These are phyloP conservation scores for Cucumis melo DNA, from an alignment of 306 rosid genomes.

Conservation along the genomic window DNA sequence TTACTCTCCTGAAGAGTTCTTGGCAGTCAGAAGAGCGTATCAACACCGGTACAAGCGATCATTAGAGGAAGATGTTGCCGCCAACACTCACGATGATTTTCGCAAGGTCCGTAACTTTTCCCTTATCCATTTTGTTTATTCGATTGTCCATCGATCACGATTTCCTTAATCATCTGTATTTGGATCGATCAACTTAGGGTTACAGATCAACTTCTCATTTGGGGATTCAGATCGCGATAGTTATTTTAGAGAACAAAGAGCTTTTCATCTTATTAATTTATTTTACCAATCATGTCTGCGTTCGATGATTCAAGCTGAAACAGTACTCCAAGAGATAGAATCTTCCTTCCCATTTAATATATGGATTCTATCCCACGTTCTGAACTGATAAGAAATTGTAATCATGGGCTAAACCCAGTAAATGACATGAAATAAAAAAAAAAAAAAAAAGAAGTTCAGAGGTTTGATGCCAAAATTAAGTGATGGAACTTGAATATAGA, in stretches of 20 bases:
- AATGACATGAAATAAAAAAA: not conserved
- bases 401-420: not conserved
- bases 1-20: constrained; percentile 49
- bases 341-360: not conserved
- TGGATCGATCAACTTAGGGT: not conserved
- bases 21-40: constrained; percentile 52
- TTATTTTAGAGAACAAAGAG: not conserved
- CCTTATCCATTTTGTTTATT: not conserved
- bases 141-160: not conserved
- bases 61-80: constrained; percentile 72
- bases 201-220: not conserved
- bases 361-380: not conserved
- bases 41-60: constrained; percentile 62
- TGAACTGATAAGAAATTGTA: not conserved
- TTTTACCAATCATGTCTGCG: not conserved
- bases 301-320: not conserved
- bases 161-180: not conserved
- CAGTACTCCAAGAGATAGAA: not conserved
- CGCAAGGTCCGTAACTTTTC: constrained; percentile 42
- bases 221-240: not conserved
- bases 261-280: not conserved
- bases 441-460: no score
- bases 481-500: not conserved
- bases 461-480: not conserved
- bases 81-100: constrained; percentile 47